Evolutionary conservation across 2,329 filamentous ascomycete genomes (phyloP).

Genomic region (Chaetomium sp.): DNA sequence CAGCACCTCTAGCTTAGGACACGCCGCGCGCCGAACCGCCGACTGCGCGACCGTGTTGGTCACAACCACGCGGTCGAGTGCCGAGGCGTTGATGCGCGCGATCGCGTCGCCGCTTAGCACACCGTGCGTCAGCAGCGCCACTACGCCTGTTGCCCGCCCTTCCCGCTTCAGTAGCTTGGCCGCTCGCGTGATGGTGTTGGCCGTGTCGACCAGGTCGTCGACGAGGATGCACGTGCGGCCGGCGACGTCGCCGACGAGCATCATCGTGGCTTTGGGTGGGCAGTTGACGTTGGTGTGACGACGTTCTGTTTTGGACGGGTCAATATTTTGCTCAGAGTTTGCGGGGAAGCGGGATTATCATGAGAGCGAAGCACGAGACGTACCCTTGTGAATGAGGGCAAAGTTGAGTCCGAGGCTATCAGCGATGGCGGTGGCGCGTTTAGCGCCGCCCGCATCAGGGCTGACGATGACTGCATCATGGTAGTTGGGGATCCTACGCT

Average conservation of each 20-base stretch:
- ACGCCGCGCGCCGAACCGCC: conserved; percentile 62
- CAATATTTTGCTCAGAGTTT: background rate
- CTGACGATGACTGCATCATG: conserved; percentile 88
- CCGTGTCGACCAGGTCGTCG: conserved; percentile 92
- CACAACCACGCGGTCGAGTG: conserved; percentile 86
- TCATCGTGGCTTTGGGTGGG: conserved; percentile 75
- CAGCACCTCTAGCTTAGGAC: conserved; percentile 77
- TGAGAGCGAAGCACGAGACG: conserved; percentile 15
- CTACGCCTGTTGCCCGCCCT: conserved; percentile 71
- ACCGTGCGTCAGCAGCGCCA: conserved; percentile 88
- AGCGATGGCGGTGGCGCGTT: conserved; percentile 93
- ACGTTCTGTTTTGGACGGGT: conserved; percentile 23
- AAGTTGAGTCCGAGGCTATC: conserved; percentile 91
- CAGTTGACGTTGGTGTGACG: conserved; percentile 67
- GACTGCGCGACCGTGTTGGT: conserved; percentile 91
- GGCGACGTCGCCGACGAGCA: conserved; percentile 70
- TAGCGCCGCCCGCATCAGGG: conserved; percentile 92
- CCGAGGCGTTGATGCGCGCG: conserved; percentile 84
- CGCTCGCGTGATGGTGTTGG: conserved; percentile 92
- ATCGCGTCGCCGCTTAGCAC: conserved; percentile 93
- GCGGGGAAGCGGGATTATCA: background rate
- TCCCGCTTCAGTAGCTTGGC: conserved; percentile 96
- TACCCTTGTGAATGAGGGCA: conserved; percentile 94
- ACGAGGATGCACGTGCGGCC: conserved; percentile 76
- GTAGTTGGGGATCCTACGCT: conserved; percentile 77